A percentile compares a stretch with the other conserved stretches of the same genome.
phyloP scores from a whole-genome alignment of 2,329 filamentous ascomycete species.

The Fusarium succisae region DNA sequence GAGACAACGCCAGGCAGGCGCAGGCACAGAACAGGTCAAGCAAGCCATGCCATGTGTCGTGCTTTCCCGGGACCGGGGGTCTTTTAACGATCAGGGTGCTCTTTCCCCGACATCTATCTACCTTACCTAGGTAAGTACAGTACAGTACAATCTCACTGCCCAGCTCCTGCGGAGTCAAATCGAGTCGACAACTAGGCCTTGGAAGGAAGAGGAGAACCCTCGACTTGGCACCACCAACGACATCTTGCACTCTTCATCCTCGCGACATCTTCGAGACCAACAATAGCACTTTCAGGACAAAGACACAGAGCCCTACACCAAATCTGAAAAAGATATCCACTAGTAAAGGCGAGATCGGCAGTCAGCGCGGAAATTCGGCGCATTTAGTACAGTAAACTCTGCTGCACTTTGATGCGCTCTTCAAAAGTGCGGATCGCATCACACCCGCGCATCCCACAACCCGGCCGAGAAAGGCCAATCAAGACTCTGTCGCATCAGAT shows the following conservation, averaged over 20 bases:
- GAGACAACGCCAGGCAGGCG: not conserved
- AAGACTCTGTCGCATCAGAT: conserved; percentile 39
- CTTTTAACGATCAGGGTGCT: conserved; percentile 17
- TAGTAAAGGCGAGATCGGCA: conserved; percentile 31
- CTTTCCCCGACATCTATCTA: conserved; percentile 24
- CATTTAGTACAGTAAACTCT: conserved; percentile 14
- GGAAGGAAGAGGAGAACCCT: conserved; percentile 17
- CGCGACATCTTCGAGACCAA: not conserved
- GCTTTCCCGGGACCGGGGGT: conserved; percentile 12
- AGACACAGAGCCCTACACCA: conserved; percentile 11
- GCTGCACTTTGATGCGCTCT: conserved; percentile 20
- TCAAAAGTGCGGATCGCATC: conserved; percentile 41
- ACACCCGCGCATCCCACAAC: conserved; percentile 24
- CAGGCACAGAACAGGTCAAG: conserved; percentile 26
- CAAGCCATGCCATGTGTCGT: conserved; percentile 36
- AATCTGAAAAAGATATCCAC: conserved; percentile 8
- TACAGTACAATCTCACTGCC: not conserved
- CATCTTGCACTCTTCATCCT: conserved; percentile 7
- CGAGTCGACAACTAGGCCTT: conserved; percentile 12
- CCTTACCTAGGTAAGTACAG: not conserved
- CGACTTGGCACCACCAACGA: conserved; percentile 16
- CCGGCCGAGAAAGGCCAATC: conserved; percentile 27
- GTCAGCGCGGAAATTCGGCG: conserved; percentile 30
- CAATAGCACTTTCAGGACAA: not conserved
- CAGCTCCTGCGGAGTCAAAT: conserved; percentile 1